Percentiles rank a stretch among this genome's conserved stretches.
phyloP scores from a whole-genome alignment of 106 monocot genomes.

The Amphibolis antarctica region DNA sequence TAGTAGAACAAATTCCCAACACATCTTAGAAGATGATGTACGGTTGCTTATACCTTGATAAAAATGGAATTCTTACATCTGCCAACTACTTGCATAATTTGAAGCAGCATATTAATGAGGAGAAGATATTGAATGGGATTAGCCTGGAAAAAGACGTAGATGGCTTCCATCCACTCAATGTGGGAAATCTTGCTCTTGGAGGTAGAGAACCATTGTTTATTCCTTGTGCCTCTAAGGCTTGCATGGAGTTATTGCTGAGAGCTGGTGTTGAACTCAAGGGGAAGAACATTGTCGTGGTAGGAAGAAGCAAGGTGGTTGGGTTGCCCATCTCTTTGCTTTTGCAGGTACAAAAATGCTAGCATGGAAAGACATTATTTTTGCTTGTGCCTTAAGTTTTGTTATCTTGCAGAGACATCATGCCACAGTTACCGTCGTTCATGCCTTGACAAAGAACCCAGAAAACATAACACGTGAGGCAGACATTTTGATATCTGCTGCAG shows the following conservation, averaged over 20 bases:
- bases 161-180: slow-evolving; percentile 90
- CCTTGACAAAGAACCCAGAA: slow-evolving; percentile 67
- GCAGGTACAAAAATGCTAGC: slow-evolving; percentile 40
- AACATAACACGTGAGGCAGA: slow-evolving; percentile 67
- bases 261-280: slow-evolving; percentile 57
- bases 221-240: slow-evolving; percentile 89
- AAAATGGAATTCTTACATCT: neutral
- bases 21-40: too few species aligned
- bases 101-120: slow-evolving; percentile 76
- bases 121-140: slow-evolving; percentile 60
- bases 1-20: too few species aligned
- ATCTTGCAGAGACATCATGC: slow-evolving; percentile 80
- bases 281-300: slow-evolving; percentile 64
- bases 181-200: slow-evolving; percentile 85
- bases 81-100: neutral
- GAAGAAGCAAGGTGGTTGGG: slow-evolving; percentile 83
- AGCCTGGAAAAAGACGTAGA: slow-evolving; percentile 91
- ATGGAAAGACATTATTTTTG: neutral
- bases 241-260: slow-evolving; percentile 59
- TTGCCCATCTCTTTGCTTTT: slow-evolving; percentile 73
- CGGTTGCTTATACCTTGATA: neutral
- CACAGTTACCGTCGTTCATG: slow-evolving; percentile 81
- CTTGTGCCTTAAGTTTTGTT: slow-evolving; percentile 1
- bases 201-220: slow-evolving; percentile 70
- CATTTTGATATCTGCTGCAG: slow-evolving; percentile 84